Evolutionary conservation across 768 basidiomycete species (phyloP).

Genomic region (Lactarius tabidus): DNA sequence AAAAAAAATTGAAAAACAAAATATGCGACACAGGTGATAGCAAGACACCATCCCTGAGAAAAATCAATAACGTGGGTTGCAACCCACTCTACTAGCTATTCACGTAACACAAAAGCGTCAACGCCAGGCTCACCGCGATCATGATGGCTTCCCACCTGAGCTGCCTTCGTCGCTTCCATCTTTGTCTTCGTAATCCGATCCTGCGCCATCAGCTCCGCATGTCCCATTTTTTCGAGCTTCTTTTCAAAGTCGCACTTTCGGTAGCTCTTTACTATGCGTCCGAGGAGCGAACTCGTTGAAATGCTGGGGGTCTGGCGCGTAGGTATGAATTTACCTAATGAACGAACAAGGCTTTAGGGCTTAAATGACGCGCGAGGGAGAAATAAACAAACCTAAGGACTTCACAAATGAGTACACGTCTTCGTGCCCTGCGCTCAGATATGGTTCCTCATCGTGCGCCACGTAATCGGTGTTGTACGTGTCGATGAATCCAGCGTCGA

Average conservation of each 20-base stretch:
- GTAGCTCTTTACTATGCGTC: constrained; percentile 88
- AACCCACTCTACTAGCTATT: constrained; percentile 1
- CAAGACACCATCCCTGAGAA: background rate
- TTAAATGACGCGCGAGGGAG: background rate
- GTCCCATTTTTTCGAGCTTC: constrained; percentile 88
- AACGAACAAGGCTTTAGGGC: too few species aligned
- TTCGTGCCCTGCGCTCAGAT: constrained; percentile 68
- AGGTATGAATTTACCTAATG: constrained; percentile 85
- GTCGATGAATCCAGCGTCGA: constrained; percentile 76
- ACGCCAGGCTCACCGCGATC: constrained; percentile 4
- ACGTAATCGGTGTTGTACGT: constrained; percentile 93
- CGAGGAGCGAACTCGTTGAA: constrained; percentile 89
- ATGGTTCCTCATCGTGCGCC: constrained; percentile 93
- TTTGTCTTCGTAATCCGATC: constrained; percentile 33
- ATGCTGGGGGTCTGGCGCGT: constrained; percentile 93
- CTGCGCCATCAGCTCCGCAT: constrained; percentile 62
- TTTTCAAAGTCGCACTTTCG: constrained; percentile 80
- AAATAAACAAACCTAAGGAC: constrained; percentile 56
- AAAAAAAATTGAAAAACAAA: background rate
- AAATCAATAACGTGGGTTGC: background rate
- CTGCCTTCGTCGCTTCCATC: background rate
- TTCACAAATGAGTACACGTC: constrained; percentile 88
- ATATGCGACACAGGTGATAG: background rate
- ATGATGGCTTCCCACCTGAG: background rate
- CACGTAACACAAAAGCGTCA: background rate